Conservation (phyloP, 2,329 filamentous ascomycete genomes). For the Alternaria sp. region DNA sequence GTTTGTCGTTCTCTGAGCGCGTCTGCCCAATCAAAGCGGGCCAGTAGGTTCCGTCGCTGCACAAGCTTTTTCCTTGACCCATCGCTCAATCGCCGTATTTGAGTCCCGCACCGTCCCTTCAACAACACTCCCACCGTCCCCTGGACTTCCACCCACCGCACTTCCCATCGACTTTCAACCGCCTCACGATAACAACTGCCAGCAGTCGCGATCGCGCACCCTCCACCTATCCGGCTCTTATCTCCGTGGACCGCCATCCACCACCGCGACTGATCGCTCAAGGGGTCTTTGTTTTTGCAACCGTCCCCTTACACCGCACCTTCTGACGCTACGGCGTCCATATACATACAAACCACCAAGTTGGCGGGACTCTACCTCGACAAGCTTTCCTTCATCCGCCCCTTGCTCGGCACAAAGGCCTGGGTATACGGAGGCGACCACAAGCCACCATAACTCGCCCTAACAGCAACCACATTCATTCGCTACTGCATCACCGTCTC, state of each 20-base stretch:
- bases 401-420: conserved; percentile 88
- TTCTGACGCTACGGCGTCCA: conserved; percentile 50
- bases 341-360: conserved; percentile 71
- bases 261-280: conserved; percentile 35
- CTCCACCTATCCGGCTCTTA: conserved; percentile 21
- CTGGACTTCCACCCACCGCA: conserved; percentile 26
- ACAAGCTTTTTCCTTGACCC: conserved; percentile 15
- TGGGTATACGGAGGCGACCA: conserved; percentile 94
- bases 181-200: neutral
- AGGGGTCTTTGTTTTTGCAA: conserved; percentile 27
- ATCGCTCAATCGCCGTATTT: conserved; percentile 8
- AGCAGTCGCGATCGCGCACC: conserved; percentile 14
- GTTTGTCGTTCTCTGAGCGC: neutral
- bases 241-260: conserved; percentile 21
- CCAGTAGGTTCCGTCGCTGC: conserved; percentile 2
- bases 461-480: conserved; percentile 24
- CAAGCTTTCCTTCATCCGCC: conserved; percentile 77
- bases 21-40: conserved; percentile 15
- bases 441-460: conserved; percentile 91
- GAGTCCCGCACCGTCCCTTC: conserved; percentile 16
- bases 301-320: conserved; percentile 18
- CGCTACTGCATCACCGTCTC: conserved; percentile 23
- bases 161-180: neutral
- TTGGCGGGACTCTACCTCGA: conserved; percentile 84
- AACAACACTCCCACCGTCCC: conserved; percentile 32